Percentiles rank a stretch among this genome's conserved stretches.
These are phyloP conservation scores for Neurospora hispaniola DNA, from an alignment of 495 filamentous ascomycete genomes.

Conservation along the genomic window DNA sequence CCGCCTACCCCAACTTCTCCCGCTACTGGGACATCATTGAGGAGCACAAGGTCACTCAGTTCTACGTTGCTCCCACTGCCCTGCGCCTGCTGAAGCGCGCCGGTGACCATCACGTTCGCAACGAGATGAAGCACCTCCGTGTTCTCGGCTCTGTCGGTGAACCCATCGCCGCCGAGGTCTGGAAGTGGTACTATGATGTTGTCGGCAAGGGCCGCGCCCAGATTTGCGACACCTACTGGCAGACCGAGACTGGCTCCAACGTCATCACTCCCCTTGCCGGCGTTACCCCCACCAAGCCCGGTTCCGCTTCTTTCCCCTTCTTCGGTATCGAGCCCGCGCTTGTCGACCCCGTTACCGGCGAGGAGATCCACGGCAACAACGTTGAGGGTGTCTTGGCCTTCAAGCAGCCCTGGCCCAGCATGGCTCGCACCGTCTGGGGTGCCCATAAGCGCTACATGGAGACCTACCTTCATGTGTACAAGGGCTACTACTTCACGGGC, in stretches of 20 bases:
- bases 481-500: slow-evolving; percentile 98
- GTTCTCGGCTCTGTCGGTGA: slow-evolving; percentile 96
- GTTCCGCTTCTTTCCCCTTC: slow-evolving; percentile 73
- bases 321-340: slow-evolving; percentile 98
- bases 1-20: slow-evolving; percentile 94
- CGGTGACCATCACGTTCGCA: slow-evolving; percentile 81
- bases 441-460: slow-evolving; percentile 98
- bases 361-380: slow-evolving; percentile 91
- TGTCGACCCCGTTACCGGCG: slow-evolving; percentile 90
- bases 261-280: slow-evolving; percentile 72
- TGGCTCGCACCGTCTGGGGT: slow-evolving; percentile 97
- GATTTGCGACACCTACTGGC: slow-evolving; percentile 98
- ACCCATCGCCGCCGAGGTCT: slow-evolving; percentile 95
- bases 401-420: slow-evolving; percentile 98
- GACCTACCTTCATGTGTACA: slow-evolving; percentile 95
- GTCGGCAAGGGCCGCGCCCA: slow-evolving; percentile 92
- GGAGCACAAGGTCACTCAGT: slow-evolving; percentile 90
- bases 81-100: slow-evolving; percentile 89
- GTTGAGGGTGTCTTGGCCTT: slow-evolving; percentile 97
- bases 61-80: slow-evolving; percentile 96
- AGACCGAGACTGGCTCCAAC: slow-evolving; percentile 97
- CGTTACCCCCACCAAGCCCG: slow-evolving; percentile 69
- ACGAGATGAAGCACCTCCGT: slow-evolving; percentile 78
- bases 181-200: slow-evolving; percentile 98
- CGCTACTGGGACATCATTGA: slow-evolving; percentile 98